These are phyloP conservation scores for Pseudovirgaria hyperparasitica DNA, from an alignment of 2,329 filamentous ascomycete species.

Conservation along the genomic window DNA sequence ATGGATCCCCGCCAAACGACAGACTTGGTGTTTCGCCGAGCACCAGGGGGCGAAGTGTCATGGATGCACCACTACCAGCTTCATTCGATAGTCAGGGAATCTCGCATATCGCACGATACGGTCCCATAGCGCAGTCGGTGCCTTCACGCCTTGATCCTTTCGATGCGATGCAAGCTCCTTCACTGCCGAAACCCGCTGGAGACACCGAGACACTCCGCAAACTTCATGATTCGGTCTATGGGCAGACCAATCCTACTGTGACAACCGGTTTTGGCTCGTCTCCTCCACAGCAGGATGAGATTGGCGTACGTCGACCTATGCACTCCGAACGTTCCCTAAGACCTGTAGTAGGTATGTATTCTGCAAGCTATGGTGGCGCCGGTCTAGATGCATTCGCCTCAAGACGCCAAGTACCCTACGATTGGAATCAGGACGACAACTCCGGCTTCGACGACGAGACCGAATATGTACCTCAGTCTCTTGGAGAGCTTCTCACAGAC, in stretches of 20 bases:
- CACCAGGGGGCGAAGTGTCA: constrained; percentile 65
- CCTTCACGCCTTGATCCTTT: constrained; percentile 81
- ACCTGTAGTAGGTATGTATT: constrained; percentile 42
- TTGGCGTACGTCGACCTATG: constrained; percentile 45
- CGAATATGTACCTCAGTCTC: constrained; percentile 67
- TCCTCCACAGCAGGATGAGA: constrained; percentile 51
- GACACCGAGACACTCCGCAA: constrained; percentile 51
- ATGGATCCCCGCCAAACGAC: constrained; percentile 74
- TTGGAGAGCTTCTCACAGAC: constrained; percentile 50
- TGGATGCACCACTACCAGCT: constrained; percentile 83
- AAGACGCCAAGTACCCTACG: no score
- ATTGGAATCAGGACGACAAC: constrained; percentile 43
- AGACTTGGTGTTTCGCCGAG: constrained; percentile 71
- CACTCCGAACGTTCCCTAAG: constrained; percentile 50
- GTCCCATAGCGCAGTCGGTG: constrained; percentile 82
- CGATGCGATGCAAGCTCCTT: constrained; percentile 44
- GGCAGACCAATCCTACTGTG: constrained; percentile 54
- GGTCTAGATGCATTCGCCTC: constrained; percentile 24
- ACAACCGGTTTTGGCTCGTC: constrained; percentile 34
- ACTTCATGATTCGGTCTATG: constrained; percentile 55
- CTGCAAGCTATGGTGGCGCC: constrained; percentile 44
- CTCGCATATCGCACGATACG: constrained; percentile 79
- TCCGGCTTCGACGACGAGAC: constrained; percentile 74
- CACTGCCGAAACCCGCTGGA: constrained; percentile 46
- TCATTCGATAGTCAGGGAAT: constrained; percentile 96